Base-by-base conservation (phyloP, 1,139 yeast genomes). In the Arxiozyma slooffiae region DNA sequence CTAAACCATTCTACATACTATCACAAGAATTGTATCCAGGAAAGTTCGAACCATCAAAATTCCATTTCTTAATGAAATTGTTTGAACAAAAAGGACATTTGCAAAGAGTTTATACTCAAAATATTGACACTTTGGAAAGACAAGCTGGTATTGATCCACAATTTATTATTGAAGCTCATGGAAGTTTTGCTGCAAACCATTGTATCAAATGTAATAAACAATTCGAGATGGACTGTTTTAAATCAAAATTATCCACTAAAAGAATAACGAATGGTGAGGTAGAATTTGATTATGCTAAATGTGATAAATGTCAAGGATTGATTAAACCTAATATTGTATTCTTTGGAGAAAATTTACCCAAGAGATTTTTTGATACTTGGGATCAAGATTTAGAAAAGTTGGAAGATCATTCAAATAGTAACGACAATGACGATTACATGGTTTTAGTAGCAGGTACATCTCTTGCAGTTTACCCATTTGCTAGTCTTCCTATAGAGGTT, bases 381-480 rank as follows among this genome's bases (percentile, higher is more conserved):
- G 87, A 82, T 3, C 72, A 76, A 18, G 96, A 88, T 60, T 55
- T 70, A 4, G 57, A 55, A 5, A 52, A 54, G 42, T 48, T 67
- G 46, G 48, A 50, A 23, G 50, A 56, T n/a, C 52, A 54, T 14
- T 51, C 57, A 0, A 67, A 68, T 14, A 46, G 47, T 20, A 51
- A 56, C 11, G 51, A 53, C 7, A 52, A 57, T 0, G 67, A 67
- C 11, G 77, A 85, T n/a, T 89, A 84, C 56, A 65, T 90, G 26
- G 90, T 88, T 0, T 79, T 90, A 26, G 88, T 92, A 1, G 96
- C 96, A 0, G 98, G 98, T 1, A 89, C 97, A 0, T 86, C 96
- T 0, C 74, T 90, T 45, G 80, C 90, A 0, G 97, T 92, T 1
- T 80, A 79, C 54, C 98, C 98, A 1, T 92, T 90, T 74, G 96